Conservation (phyloP, 129 eudicot genomes). For the Calendula officinalis region DNA sequence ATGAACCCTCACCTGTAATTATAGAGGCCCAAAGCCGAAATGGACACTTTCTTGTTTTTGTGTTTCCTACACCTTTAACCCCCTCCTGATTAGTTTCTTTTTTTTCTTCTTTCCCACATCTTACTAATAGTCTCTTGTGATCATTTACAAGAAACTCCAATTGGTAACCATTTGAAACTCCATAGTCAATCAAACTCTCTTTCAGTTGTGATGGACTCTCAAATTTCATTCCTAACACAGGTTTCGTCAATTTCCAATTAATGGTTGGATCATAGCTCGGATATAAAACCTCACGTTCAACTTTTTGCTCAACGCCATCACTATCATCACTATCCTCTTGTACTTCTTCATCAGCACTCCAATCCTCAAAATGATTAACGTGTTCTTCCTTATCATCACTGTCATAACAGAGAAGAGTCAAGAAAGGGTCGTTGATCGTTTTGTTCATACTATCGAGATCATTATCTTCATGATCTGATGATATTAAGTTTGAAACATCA, state of each 20-base stretch:
- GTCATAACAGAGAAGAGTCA: no score
- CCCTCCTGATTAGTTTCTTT: neutral
- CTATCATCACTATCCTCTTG: neutral
- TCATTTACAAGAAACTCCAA: neutral
- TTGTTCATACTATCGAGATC: no score
- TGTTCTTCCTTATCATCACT: no score
- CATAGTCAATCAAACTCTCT: neutral
- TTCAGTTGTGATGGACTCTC: neutral
- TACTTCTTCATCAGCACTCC: no score
- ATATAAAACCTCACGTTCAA: neutral
- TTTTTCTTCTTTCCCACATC: neutral
- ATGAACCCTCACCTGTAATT: neutral
- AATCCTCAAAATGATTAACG: no score
- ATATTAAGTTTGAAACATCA: no score
- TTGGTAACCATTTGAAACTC: neutral
- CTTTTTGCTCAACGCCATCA: neutral
- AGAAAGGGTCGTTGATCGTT: no score
- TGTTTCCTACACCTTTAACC: neutral
- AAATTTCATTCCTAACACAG: neutral
- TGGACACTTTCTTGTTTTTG: neutral
- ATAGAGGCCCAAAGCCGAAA: slow-evolving; percentile 7
- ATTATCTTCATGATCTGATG: no score
- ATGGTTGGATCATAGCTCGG: neutral
- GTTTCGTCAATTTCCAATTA: neutral
- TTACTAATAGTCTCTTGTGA: neutral